Conservation (phyloP, 768 basidiomycete genomes). For the Agaricus bisporus region DNA sequence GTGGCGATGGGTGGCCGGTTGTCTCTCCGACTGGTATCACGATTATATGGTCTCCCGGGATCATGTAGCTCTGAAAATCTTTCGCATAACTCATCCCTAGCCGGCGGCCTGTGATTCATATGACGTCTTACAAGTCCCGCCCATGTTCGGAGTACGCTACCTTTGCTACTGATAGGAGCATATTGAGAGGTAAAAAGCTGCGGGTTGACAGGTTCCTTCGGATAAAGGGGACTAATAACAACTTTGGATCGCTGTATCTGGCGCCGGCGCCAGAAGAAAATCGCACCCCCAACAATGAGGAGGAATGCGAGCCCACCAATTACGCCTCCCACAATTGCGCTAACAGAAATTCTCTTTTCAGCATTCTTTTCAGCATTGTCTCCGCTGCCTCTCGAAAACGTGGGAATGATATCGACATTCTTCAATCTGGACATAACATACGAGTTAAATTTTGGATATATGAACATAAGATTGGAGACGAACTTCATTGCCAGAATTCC, state of each 20-base stretch:
- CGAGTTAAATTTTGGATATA: background rate
- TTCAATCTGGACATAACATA: background rate
- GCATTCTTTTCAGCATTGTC: no score
- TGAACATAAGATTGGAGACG: background rate
- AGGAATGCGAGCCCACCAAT: slow-evolving; percentile 9
- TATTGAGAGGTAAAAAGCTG: background rate
- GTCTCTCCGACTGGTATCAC: background rate
- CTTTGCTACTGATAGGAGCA: background rate
- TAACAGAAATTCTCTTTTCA: background rate
- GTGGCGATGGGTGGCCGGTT: background rate
- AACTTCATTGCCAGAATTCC: slow-evolving; percentile 22
- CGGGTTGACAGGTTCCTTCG: background rate
- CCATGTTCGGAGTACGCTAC: background rate
- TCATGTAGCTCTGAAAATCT: background rate
- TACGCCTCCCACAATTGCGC: slow-evolving; percentile 11
- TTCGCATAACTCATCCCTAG: no score
- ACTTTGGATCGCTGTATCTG: background rate
- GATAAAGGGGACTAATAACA: background rate
- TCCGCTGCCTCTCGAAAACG: background rate
- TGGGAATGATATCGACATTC: background rate
- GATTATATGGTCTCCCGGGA: background rate
- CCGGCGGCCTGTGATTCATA: no score
- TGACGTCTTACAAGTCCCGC: no score
- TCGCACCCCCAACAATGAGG: background rate
- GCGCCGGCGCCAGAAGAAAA: slow-evolving; percentile 5